Percentiles rank a stretch among this genome's conserved stretches.
phyloP scores from a whole-genome alignment of 768 basidiomycete species.

The Saitozyma podzolica region DNA sequence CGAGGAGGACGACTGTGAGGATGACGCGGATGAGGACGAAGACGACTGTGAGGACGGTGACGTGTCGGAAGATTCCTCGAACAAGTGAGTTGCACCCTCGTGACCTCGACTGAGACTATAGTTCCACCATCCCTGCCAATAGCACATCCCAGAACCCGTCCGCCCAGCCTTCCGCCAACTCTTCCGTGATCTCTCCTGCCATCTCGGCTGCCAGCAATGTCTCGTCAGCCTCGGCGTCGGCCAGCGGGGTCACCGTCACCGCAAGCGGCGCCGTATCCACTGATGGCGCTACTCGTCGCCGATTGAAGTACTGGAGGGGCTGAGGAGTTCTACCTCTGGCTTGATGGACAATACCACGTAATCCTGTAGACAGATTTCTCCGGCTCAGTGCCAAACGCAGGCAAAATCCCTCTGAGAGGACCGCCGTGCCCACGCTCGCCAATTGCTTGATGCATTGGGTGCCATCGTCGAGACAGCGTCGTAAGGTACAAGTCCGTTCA shows the following conservation, averaged over 20 bases:
- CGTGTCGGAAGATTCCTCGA: too few species aligned
- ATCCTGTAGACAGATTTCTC: neutral
- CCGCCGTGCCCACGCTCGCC: neutral
- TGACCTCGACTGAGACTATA: too few species aligned
- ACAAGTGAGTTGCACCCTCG: too few species aligned
- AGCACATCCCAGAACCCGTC: neutral
- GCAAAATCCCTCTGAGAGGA: neutral
- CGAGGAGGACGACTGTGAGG: too few species aligned
- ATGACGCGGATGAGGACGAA: too few species aligned
- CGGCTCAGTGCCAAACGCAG: neutral
- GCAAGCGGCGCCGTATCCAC: neutral
- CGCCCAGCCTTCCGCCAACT: neutral
- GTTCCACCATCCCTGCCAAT: too few species aligned
- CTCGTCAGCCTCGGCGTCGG: slow-evolving; percentile 8
- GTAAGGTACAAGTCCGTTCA: too few species aligned
- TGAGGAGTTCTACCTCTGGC: neutral
- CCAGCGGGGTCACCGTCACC: neutral
- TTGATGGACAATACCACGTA: neutral
- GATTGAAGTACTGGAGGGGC: neutral
- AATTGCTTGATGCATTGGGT: neutral
- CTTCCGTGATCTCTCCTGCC: neutral
- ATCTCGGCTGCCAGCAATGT: neutral
- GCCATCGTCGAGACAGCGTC: too few species aligned
- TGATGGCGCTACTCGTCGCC: neutral
- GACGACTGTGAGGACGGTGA: too few species aligned